A percentile compares a stretch with the other conserved stretches of the same genome.
phyloP scores from a whole-genome alignment of 2,329 filamentous ascomycete species.

The Pseudogymnoascus destructans region DNA sequence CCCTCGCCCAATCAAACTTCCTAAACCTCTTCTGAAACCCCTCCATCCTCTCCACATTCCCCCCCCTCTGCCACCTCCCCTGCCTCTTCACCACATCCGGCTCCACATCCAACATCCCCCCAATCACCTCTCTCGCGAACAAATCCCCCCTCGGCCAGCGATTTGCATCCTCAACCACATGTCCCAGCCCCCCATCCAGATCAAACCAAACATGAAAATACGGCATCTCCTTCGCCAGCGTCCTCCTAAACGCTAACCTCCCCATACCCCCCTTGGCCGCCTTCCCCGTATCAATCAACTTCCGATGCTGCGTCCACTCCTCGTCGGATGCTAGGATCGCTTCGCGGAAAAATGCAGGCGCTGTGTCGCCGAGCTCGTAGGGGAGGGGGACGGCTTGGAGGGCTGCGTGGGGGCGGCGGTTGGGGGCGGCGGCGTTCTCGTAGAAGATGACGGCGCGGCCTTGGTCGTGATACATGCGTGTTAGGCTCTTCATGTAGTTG shows the following conservation, averaged over 20 bases:
- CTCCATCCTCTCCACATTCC: constrained; percentile 49
- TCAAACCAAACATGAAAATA: constrained; percentile 98
- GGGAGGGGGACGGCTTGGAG: constrained; percentile 80
- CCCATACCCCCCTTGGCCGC: constrained; percentile 55
- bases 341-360: constrained; percentile 90
- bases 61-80: constrained; percentile 65
- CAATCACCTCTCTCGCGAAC: constrained; percentile 83
- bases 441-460: constrained; percentile 92
- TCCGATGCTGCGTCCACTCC: constrained; percentile 92
- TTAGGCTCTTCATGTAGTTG: constrained; percentile 97
- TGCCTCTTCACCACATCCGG: constrained; percentile 80
- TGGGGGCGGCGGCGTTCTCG: constrained; percentile 80
- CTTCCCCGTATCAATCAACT: constrained; percentile 74
- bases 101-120: constrained; percentile 77
- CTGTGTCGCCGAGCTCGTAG: constrained; percentile 78
- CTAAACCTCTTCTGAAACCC: constrained; percentile 75
- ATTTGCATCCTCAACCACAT: constrained; percentile 76
- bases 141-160: constrained; percentile 84
- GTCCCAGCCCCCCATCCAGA: constrained; percentile 81
- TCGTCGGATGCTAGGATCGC: constrained; percentile 79
- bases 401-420: constrained; percentile 68
- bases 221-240: constrained; percentile 86
- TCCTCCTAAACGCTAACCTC: constrained; percentile 66
- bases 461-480: constrained; percentile 85
- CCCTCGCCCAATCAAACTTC: constrained; percentile 79